phyloP scores from a whole-genome alignment of 768 basidiomycete species.

The Lentinula lateritia region DNA sequence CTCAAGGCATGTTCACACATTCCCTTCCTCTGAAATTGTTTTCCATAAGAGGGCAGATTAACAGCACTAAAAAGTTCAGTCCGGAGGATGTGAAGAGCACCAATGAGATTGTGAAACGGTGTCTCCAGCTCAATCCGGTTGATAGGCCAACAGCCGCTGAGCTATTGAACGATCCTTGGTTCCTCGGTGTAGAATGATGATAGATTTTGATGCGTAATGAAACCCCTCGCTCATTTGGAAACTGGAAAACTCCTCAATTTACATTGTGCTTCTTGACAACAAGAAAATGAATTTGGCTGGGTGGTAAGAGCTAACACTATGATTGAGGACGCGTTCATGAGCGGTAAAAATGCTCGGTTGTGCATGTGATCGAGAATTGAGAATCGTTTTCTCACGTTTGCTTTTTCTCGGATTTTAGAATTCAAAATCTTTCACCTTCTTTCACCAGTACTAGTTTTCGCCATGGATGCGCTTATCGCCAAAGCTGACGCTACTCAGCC shows the following conservation, averaged over 20 bases:
- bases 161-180: conserved; percentile 12
- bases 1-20: neutral
- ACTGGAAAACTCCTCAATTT: no score
- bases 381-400: no score
- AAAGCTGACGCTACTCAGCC: conserved; percentile 58
- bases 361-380: no score
- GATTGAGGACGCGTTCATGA: no score
- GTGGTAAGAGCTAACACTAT: no score
- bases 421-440: no score
- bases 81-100: neutral
- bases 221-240: no score
- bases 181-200: conserved; percentile 1
- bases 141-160: conserved; percentile 12
- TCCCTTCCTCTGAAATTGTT: neutral
- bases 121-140: conserved; percentile 9
- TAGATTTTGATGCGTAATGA: no score
- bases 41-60: neutral
- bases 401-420: no score
- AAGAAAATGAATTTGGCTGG: no score
- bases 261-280: no score
- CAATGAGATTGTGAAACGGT: conserved; percentile 9
- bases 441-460: neutral
- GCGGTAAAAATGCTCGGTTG: no score
- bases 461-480: conserved; percentile 71
- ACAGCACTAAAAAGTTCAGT: neutral